phyloP scores from a whole-genome alignment of 2,329 filamentous ascomycete species.

The Camptophora hylomeconis region DNA sequence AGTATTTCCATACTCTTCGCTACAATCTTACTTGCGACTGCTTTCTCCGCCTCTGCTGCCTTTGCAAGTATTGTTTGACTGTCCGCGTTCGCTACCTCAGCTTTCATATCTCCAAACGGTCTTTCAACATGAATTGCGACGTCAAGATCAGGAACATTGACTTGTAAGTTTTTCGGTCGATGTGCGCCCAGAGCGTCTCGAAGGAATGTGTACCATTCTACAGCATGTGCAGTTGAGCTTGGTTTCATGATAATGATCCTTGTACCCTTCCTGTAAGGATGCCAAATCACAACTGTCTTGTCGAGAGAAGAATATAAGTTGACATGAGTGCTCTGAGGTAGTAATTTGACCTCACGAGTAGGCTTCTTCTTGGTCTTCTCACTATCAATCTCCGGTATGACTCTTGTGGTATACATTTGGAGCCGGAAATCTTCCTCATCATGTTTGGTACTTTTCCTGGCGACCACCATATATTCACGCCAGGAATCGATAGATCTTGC shows the following conservation, averaged over 20 bases:
- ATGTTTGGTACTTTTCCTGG: conserved; percentile 39
- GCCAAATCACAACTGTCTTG: conserved; percentile 53
- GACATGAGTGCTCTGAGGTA: conserved; percentile 39
- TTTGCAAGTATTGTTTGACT: conserved; percentile 29
- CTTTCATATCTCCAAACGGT: conserved; percentile 43
- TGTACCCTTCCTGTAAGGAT: conserved; percentile 39
- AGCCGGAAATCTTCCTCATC: conserved; percentile 43
- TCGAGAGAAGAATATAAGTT: conserved; percentile 55
- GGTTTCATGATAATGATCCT: conserved; percentile 51
- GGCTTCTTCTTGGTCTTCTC: conserved; percentile 40
- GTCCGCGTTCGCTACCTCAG: conserved; percentile 21
- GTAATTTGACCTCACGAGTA: conserved; percentile 44
- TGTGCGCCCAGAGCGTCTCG: conserved; percentile 46
- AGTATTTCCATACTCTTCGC: conserved; percentile 47
- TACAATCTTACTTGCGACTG: conserved; percentile 44
- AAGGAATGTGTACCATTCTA: conserved; percentile 58
- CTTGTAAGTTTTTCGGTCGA: conserved; percentile 41
- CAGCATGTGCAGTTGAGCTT: conserved; percentile 45
- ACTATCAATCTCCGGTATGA: conserved; percentile 48
- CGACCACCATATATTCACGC: conserved; percentile 51
- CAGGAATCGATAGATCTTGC: conserved; percentile 49
- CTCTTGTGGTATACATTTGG: conserved; percentile 49
- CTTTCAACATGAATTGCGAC: conserved; percentile 46
- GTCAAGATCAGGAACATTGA: conserved; percentile 51
- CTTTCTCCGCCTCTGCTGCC: conserved; percentile 35